These are phyloP conservation scores for Solanum hybrid DNA, from an alignment of 305 asterid genomes.

Conservation along the genomic window DNA sequence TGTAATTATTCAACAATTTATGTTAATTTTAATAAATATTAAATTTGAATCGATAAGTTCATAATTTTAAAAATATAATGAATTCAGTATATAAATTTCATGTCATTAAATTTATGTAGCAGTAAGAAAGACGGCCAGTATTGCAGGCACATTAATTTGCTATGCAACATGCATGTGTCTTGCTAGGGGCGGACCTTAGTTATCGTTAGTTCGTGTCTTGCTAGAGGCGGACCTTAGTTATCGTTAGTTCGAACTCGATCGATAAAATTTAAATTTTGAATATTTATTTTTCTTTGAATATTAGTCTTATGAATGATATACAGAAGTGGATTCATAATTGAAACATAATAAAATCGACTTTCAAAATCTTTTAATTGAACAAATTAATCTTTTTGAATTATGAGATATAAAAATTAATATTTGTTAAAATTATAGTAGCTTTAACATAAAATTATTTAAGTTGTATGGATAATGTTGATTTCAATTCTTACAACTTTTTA, in stretches of 20 bases:
- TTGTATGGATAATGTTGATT: not conserved
- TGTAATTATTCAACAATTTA: not conserved
- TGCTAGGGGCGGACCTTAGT: not conserved
- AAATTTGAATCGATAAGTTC: not conserved
- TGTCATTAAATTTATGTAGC: not conserved
- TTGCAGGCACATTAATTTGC: not conserved
- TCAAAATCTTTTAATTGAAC: not conserved
- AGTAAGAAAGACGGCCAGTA: not conserved
- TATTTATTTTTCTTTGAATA: too few species aligned
- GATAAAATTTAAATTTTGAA: not conserved
- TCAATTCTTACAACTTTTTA: not conserved
- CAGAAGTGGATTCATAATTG: accelerated
- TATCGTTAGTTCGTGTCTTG: not conserved
- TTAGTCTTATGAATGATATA: too few species aligned
- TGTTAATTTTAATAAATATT: not conserved
- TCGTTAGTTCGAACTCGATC: not conserved
- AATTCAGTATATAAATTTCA: not conserved
- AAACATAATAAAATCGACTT: not conserved
- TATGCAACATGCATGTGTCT: not conserved
- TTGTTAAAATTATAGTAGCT: not conserved
- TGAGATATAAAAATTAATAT: not conserved
- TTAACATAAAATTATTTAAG: not conserved
- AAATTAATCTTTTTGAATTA: not conserved
- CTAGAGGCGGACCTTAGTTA: not conserved
- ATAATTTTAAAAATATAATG: not conserved